Conservation (phyloP, 768 basidiomycete species). For the Termitomyces sp. region DNA sequence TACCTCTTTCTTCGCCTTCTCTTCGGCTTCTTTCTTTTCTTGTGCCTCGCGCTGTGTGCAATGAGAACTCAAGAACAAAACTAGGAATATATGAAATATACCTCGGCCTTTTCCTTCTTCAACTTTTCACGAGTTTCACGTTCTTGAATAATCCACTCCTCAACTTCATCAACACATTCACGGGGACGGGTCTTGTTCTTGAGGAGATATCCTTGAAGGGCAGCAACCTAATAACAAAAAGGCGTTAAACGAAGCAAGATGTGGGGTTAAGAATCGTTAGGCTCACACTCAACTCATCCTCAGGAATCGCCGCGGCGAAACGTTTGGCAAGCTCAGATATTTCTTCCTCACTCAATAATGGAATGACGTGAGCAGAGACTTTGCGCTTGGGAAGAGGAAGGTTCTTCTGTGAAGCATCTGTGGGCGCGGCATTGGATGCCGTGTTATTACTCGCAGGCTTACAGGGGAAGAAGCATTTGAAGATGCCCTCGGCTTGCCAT, state of each 20-base stretch:
- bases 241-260: conserved; percentile 1
- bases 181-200: conserved; percentile 90
- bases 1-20: conserved; percentile 55
- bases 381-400: conserved; percentile 69
- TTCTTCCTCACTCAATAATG: conserved; percentile 72
- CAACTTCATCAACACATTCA: conserved; percentile 80
- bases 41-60: conserved; percentile 69
- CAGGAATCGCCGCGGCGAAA: conserved; percentile 81
- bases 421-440: conserved; percentile 18
- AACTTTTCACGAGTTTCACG: conserved; percentile 82
- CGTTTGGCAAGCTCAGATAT: conserved; percentile 76
- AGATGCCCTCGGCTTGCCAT: conserved; percentile 91
- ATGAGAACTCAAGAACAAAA: conserved; percentile 16
- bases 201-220: conserved; percentile 81
- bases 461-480: conserved; percentile 91
- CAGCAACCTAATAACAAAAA: conserved; percentile 57
- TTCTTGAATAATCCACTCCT: conserved; percentile 76
- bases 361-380: conserved; percentile 53
- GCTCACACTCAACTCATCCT: conserved; percentile 82
- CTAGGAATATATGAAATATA: conserved; percentile 22
- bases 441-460: conserved; percentile 33
- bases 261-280: not conserved
- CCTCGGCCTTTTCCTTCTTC: conserved; percentile 75
- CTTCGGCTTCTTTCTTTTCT: conserved; percentile 76
- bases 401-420: conserved; percentile 63